A percentile compares a stretch with the other conserved stretches of the same genome.
Conservation (phyloP, 495 filamentous ascomycete genomes). For the Trichoderma asperelloides region DNA sequence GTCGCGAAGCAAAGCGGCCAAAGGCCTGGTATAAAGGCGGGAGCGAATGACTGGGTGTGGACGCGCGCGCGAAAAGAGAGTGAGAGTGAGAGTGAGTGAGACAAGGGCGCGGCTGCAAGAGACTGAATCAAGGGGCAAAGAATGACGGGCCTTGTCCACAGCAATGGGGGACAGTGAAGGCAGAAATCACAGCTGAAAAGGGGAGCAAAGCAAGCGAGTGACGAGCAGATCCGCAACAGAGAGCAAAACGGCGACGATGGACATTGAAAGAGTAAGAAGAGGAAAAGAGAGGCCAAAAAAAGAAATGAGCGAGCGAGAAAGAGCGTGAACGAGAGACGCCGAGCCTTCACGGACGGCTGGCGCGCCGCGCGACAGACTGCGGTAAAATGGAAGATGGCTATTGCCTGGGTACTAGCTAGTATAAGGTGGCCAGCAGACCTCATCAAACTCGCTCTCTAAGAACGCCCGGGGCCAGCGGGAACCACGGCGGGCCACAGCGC, state of each 20-base stretch:
- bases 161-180: not conserved
- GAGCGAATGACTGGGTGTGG: not conserved
- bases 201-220: constrained; percentile 1
- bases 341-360: not conserved
- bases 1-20: not conserved
- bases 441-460: not conserved
- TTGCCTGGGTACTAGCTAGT: too few relatives aligned
- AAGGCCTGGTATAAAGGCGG: not conserved
- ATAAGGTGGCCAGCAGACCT: too few relatives aligned
- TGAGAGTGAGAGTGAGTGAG: not conserved
- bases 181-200: not conserved
- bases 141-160: not conserved
- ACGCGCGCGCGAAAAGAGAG: constrained; percentile 1
- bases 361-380: not conserved
- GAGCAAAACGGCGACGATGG: not conserved
- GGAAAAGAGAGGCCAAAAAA: not conserved
- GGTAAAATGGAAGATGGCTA: not conserved
- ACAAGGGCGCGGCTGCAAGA: not conserved
- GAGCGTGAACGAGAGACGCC: not conserved
- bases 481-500: not conserved
- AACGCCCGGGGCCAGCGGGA: not conserved
- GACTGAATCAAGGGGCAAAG: constrained; percentile 2
- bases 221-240: not conserved
- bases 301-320: not conserved
- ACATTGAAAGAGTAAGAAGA: not conserved